Conservation (phyloP, 129 eudicot genomes). For the Glebionis coronaria region DNA sequence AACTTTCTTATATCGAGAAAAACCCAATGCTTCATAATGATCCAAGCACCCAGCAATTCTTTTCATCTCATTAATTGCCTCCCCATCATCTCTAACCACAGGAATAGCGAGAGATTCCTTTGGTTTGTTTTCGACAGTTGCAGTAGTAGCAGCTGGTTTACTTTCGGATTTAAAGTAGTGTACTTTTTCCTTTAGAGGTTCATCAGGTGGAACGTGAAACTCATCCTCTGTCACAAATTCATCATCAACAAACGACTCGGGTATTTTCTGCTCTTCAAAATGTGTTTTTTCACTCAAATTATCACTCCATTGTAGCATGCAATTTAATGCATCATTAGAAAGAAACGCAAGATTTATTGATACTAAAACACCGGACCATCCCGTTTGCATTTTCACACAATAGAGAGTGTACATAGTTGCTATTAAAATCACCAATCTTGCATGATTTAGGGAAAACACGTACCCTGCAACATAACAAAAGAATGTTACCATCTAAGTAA, state of each 20-base stretch:
- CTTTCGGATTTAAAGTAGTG: constrained; percentile 50
- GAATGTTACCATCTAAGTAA: background rate
- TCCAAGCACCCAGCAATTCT: constrained; percentile 58
- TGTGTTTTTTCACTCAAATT: constrained; percentile 63
- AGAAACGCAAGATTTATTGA: constrained; percentile 79
- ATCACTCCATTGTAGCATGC: constrained; percentile 81
- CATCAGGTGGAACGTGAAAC: constrained; percentile 52
- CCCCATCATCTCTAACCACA: constrained; percentile 60
- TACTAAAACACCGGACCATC: constrained; percentile 82
- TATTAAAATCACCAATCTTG: constrained; percentile 74
- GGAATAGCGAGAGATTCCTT: constrained; percentile 37
- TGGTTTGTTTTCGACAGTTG: constrained; percentile 30
- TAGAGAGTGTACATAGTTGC: constrained; percentile 74
- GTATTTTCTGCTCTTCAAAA: constrained; percentile 65
- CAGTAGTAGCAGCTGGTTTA: constrained; percentile 38
- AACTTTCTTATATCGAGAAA: constrained; percentile 56
- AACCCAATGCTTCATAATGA: constrained; percentile 85
- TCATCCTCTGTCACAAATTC: constrained; percentile 55
- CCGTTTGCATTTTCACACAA: constrained; percentile 67
- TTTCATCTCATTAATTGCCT: constrained; percentile 67
- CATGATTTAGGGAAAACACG: constrained; percentile 83
- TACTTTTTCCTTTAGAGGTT: constrained; percentile 55
- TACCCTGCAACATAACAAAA: constrained; percentile 52
- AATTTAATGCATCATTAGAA: constrained; percentile 66
- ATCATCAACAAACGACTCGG: constrained; percentile 59